Evolutionary conservation across 768 basidiomycete genomes (phyloP), one percentile per base, ranked within the genome.

Genomic region (Paxillus ammoniavirescens): DNA sequence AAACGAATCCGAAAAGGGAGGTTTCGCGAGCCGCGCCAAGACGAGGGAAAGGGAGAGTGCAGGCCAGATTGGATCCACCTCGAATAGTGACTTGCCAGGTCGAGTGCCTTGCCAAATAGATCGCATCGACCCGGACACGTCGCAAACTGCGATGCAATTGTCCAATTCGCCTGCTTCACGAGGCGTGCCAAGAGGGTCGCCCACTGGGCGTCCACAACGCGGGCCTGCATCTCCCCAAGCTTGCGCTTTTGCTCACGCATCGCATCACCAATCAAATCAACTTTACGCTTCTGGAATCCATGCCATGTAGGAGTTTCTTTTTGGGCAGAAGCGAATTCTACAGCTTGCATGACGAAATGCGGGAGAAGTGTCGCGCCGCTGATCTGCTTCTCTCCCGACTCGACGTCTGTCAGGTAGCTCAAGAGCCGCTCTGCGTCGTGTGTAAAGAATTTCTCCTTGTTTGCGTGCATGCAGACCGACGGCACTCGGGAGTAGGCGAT

Each of bases 51-150:
- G 80, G 8, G 85, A 77, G 15, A 91, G 50, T 2, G 86, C 79
- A 7, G 84, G 83, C 35, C 77, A 70, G 51, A 90, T 85, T 0
- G 87, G 87, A 15, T 51, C 0, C 23, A 65, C 55, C 2, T 23
- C 8, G n/a, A 58, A 60, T 2, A 54, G 14, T 2, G 18, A 70
- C 58, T 17, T 28, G 42, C 31, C 17, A 51, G 2, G 47, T 8
- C 38, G 31, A 0, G 18, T 4, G 1, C 13, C 8, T 37, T 23
- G 1, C 1, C 3, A 0, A 3, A 77, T 23, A 12, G 12, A 21
- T 2, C 83, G 84, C 89, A 89, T 90, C 8, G 84, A 86, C 0
- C 83, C 87, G 0, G 85, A 88, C 15, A 89, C 86, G 61, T 90
- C 89, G 66, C 86, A 89, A 26, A 89, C 60, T 0, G 87, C 87